These are phyloP conservation scores for Gracilaria domingensis DNA, from an alignment of 23 red algal genomes.

Conservation along the genomic window DNA sequence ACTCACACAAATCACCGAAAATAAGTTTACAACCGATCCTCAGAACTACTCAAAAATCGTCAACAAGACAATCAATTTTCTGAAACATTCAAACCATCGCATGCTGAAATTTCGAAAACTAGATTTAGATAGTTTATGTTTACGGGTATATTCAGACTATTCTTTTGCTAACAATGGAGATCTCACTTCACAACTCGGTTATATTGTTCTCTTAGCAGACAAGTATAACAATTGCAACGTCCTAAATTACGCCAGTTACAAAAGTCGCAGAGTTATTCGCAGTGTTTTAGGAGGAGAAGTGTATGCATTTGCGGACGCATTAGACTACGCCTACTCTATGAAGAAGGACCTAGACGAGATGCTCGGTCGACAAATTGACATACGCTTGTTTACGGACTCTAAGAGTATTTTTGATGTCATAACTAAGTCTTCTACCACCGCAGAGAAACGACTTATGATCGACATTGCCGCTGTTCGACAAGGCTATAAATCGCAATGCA, in stretches of 20 bases:
- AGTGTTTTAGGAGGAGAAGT: neutral
- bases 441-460: too few relatives aligned
- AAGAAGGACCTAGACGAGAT: too few relatives aligned
- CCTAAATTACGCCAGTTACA: neutral
- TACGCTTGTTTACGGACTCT: too few relatives aligned
- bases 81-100: too few relatives aligned
- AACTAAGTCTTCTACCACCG: too few relatives aligned
- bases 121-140: neutral
- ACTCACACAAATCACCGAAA: slow-evolving; percentile 25
- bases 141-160: neutral
- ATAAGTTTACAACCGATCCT: neutral
- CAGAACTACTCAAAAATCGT: too few relatives aligned
- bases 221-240: slow-evolving; percentile 32
- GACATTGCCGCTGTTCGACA: too few relatives aligned
- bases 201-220: neutral
- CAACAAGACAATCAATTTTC: too few relatives aligned
- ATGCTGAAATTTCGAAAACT: neutral
- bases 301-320: neutral
- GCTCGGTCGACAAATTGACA: too few relatives aligned
- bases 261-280: neutral
- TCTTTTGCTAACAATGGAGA: slow-evolving; percentile 31
- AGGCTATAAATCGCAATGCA: too few relatives aligned
- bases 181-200: neutral
- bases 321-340: neutral
- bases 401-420: too few relatives aligned